Evolutionary conservation across 257 asterid genomes (phyloP), one percentile per base, ranked within the genome.

Genomic region (Penstemon barbatus): DNA sequence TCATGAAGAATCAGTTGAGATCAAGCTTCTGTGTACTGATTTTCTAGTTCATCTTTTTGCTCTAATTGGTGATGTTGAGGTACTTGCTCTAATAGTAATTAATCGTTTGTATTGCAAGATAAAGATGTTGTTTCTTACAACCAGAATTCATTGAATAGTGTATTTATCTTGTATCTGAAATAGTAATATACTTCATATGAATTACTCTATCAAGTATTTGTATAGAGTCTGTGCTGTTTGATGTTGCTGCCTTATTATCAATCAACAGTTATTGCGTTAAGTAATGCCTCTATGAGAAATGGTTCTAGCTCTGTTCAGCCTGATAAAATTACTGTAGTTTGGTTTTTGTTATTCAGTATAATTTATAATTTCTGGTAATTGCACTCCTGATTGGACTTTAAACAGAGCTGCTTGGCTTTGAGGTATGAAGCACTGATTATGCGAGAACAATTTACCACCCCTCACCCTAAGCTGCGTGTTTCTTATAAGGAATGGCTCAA

Each of bases 341-440:
- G 41, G 49, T 41, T 57, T 7, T 63, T 58, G 40, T 2, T 50
- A 18, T n/a, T n/a, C 3, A 45, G 59, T 33, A 57, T 39, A 37
- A 57, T 51, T 64, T 33, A 57, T 39, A 37, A 57, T 51, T 52
- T 39, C 40, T 57, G 3, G 13, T 49, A 36, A 6, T 18, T 4
- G 10, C 6, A 33, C 39, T 72, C 41, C 37, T 43, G 51, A 12
- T 72, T 72, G 58, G 61, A 51, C 42, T 52, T 71, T 68, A 51
- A 38, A 15, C 80, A 89, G 98, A 87, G 91, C 82, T 92, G 90
- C 83, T 79, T 92, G 85, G 88, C 96, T 45, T 77, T 92, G 93
- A 81, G 96, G 79, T 92, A 92, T 53, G 98, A 92, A 73, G 98
- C 97, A 59, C 71, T 92, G 75, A 71, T 85, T 67, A 71, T 92